Base-by-base conservation (phyloP, 2,329 filamentous ascomycete genomes). In the Chrysosporium keratinophilum region DNA sequence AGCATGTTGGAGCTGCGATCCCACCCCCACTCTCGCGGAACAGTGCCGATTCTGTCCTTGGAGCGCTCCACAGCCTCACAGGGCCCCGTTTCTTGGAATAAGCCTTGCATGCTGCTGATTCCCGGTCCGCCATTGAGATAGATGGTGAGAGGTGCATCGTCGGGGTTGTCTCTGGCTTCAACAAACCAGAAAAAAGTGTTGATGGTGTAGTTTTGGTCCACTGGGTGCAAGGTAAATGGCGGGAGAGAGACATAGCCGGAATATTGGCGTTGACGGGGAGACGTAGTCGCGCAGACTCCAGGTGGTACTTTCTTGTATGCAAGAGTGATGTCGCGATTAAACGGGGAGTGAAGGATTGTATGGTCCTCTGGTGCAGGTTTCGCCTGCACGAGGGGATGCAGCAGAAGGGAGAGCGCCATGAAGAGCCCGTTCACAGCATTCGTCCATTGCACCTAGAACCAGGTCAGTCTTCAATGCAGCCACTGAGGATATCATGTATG, bases 281-380 rank as follows among this genome's bases (percentile, higher is more conserved):
- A 66, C 0, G 75, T 79, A 1, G 77, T 79, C 64, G 81, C 78
- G 62, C 79, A 82, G 31, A 81, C 73, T 4, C 67, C 64, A 28
- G 70, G 67, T 3, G 78, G 75, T 2, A 78, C 78, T 35, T 75
- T 71, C 63, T 84, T 87, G 74, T 84, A 88, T 53, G 79, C 78
- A 63, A 88, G 79, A 55, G 78, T 82, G 63, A 88, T 79, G 59
- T 78, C 77, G 28, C 72, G 70, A 65, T 86, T 75, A 60, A 63
- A 71, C 2, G 83, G 80, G 15, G 84, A 86, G 23, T 67, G 68
- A 54, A 85, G 75, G 43, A 78, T 77, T 7, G 42, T 40, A n/a
- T 39, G 33, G 15, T 15, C 50, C n/a, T 31, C 50, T 17, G 12
- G 15, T 20, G 50, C 6, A 19, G 39, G 41, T 15, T 1, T 52